Percentiles rank a stretch among this genome's conserved stretches.
phyloP scores from a whole-genome alignment of 2,329 filamentous ascomycete genomes.

The Aspergillus ochraceoroseus region DNA sequence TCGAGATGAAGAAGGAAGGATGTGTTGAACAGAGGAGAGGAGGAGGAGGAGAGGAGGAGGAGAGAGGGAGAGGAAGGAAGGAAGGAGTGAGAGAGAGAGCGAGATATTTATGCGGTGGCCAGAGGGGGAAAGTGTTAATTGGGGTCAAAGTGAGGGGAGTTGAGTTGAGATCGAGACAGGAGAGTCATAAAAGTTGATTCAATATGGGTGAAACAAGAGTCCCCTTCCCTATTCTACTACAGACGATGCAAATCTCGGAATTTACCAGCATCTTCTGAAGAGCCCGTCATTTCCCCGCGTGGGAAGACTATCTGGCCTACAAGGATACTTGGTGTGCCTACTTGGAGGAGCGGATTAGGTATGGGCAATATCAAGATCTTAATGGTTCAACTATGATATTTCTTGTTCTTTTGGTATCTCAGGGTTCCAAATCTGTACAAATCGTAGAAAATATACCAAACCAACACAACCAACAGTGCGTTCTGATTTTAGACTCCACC shows the following conservation, averaged over 20 bases:
- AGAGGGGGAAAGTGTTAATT: slow-evolving; percentile 1
- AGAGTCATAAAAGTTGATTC: background rate
- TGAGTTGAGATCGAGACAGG: background rate
- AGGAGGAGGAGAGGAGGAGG: slow-evolving; percentile 1
- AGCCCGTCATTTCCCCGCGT: no score
- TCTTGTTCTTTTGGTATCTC: slow-evolving; percentile 9
- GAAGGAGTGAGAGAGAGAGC: slow-evolving; percentile 1
- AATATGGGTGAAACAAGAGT: background rate
- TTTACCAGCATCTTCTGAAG: no score
- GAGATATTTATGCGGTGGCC: background rate
- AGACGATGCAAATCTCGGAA: no score
- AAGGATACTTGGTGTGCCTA: no score
- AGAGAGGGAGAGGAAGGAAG: background rate
- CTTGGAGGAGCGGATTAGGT: no score
- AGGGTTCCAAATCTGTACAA: slow-evolving; percentile 12
- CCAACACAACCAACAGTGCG: slow-evolving; percentile 3
- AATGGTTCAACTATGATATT: background rate
- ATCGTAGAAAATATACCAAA: slow-evolving; percentile 1
- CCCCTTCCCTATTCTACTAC: no score
- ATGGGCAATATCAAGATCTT: no score
- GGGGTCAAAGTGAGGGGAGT: background rate
- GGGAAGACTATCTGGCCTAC: no score
- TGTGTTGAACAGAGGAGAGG: background rate
- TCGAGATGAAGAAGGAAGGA: slow-evolving; percentile 1
- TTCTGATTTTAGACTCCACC: background rate